Evolutionary conservation across 441 rosid species (phyloP), one percentile per base, ranked within the genome.

Genomic region (Erodium texanum): DNA sequence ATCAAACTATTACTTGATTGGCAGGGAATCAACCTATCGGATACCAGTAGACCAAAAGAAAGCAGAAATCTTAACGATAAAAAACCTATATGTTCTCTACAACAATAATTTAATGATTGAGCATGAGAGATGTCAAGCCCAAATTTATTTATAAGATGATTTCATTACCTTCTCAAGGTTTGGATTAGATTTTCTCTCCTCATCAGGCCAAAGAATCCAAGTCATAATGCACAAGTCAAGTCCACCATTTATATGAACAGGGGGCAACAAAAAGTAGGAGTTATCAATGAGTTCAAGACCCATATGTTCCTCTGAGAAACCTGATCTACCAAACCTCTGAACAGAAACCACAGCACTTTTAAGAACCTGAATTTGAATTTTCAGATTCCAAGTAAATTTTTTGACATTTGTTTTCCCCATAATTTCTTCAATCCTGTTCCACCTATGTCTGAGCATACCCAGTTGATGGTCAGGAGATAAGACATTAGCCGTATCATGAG

Each of bases 181-280:
- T 70, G 92, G 98, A 68, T 79, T 78, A 71, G 97, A 87, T 80
- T 84, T 85, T 82, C 89, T 90, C 87, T 86, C 97, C 75, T 95
- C 98, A 81, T 95, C 98, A 58, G 99, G 97, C 99, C 97, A 95
- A 73, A 95, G 86, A 86, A 95, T 81, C 99, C 99, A 95, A 15
- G 89, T 84, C 76, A 82, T 89, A 62, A 92, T 83, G 76, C 83
- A 80, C 84, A 92, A 70, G 74, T 95, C 98, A 79, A 90, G 74
- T 79, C 82, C 94, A 74, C 82, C 83, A 71, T 73, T 81, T 41
- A 90, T 70, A 75, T 66, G 75, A 71, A 87, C 74, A 1, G 87
- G 77, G 22, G 92, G 67, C 83, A 92, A 75, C 69, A 73, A 58
- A 24, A 87, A 70, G 84, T 78, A 80, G 59, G 87, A 85, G 73